Evolutionary conservation across 1,284 basidiomycete genomes (phyloP), one percentile per base, ranked within the genome.

Genomic region (Schizophyllum amplum): DNA sequence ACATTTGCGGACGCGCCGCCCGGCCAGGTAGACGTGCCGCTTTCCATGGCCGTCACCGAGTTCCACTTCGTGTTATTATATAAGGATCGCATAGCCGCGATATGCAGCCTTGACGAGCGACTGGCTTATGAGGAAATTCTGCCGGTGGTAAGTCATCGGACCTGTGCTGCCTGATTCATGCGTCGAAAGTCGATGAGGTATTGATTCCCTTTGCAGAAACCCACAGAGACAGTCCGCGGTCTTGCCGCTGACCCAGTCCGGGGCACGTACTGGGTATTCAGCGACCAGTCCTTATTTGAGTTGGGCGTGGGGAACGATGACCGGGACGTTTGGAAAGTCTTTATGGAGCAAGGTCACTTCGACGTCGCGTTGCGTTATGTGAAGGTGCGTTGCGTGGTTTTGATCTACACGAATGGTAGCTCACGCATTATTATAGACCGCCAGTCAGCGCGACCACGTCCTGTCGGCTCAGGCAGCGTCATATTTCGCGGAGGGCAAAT

Each of bases 231-330:
- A 54, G 84, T 92, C 5, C 76, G 82, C 23, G 90, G 87, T 0
- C 73, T 97, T 22, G 81, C 86, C 4, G 79, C 87, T 5, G 97
- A 99, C 70, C 86, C 90, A 6, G 83, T 92, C 4, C 84, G 91
- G 6, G 85, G 84, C 67, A 98, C 96, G 4, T 96, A 90, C 65
- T 99, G 97, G 97, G 81, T 97, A 1, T 97, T 91, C 69, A 95
- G 96, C 0, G 86, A 93, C 63, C 82, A 87, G 58, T 90, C 92
- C 0, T 82, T 99, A 50, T 94, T 93, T 65, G 97, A 99, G 67
- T 75, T 99, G 20, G 83, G 90, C 15, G 80, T 94, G 17, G 79
- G 79, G 9, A 92, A 96, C 63, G 97, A 99, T 73, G 90, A 91
- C 65, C 83, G 95, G 3, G 90, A 98, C 67, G 87, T 99, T 5